phyloP scores from a whole-genome alignment of 352 stramenopile genomes.

The Globisporangium echinulatum region DNA sequence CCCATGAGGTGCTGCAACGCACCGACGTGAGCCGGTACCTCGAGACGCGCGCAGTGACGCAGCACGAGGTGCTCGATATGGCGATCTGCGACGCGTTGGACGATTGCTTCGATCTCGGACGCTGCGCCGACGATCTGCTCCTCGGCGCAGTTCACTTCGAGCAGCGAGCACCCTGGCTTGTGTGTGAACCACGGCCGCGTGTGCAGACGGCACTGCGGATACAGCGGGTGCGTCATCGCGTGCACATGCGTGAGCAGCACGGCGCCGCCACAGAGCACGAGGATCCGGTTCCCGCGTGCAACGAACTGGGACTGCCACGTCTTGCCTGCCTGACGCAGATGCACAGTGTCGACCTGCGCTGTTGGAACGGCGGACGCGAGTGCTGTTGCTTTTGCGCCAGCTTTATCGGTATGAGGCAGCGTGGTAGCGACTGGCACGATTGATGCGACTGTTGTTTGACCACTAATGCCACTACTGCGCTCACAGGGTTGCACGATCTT shows the following conservation, averaged over 20 bases:
- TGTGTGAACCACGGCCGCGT: constrained; percentile 4
- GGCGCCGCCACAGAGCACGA: constrained; percentile 19
- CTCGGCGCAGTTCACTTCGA: constrained; percentile 8
- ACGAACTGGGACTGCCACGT: constrained; percentile 4
- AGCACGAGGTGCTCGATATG: constrained; percentile 14
- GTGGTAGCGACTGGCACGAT: neutral
- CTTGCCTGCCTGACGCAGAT: neutral
- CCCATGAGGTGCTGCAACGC: constrained; percentile 1
- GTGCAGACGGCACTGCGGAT: constrained; percentile 25
- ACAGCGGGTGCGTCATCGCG: constrained; percentile 12
- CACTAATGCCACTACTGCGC: neutral
- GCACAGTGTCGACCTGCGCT: neutral
- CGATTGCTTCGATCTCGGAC: constrained; percentile 1
- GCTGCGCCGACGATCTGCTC: neutral
- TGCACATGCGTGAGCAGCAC: constrained; percentile 20
- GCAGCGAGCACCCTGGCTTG: constrained; percentile 7
- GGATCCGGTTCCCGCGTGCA: constrained; percentile 12
- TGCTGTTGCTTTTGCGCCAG: neutral
- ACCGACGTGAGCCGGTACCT: constrained; percentile 1
- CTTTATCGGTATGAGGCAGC: neutral
- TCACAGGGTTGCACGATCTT: constrained; percentile 6
- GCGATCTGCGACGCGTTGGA: neutral
- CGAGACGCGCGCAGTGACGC: constrained; percentile 6
- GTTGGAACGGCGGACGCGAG: neutral
- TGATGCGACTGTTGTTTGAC: neutral